Percentiles rank a stretch among this genome's conserved stretches.
Evolutionary conservation across 2,329 filamentous ascomycete species (phyloP).

Genomic region (Phyllosticta citriasiana): DNA sequence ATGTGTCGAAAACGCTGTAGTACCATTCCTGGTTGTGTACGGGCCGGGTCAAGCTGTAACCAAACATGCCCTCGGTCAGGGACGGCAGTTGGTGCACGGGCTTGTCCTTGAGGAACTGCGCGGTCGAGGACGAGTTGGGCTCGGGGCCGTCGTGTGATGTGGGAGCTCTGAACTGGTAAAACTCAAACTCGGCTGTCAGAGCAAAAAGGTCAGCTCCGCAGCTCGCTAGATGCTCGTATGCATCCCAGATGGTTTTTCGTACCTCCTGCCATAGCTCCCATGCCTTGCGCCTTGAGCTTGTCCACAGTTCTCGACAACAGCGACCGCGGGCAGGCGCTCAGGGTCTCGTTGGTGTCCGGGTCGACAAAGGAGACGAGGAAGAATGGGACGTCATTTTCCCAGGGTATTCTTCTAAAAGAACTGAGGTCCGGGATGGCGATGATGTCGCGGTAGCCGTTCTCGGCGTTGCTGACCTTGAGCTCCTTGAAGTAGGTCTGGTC

Average conservation of each 20-base stretch:
- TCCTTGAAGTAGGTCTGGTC: constrained; percentile 82
- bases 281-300: constrained; percentile 59
- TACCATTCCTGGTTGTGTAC: constrained; percentile 89
- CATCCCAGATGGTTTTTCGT: not conserved
- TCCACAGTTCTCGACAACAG: constrained; percentile 58
- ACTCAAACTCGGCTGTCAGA: constrained; percentile 78
- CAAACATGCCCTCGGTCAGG: constrained; percentile 90
- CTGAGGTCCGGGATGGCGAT: constrained; percentile 70
- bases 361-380: constrained; percentile 78
- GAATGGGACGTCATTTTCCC: constrained; percentile 80
- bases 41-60: constrained; percentile 79
- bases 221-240: not conserved
- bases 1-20: constrained; percentile 76
- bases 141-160: constrained; percentile 36
- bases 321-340: constrained; percentile 72
- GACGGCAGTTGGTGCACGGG: constrained; percentile 63
- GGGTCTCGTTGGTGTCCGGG: constrained; percentile 60
- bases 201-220: constrained; percentile 13
- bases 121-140: constrained; percentile 57
- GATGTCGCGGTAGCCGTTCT: constrained; percentile 81
- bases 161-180: constrained; percentile 79
- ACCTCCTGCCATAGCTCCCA: constrained; percentile 85
- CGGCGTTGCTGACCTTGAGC: constrained; percentile 76
- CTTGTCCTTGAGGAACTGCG: constrained; percentile 63
- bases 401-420: constrained; percentile 75